Evolutionary conservation across 768 basidiomycete genomes (phyloP), one percentile per base, ranked within the genome.

Genomic region (Pseudohyphozyma bogoriensis): DNA sequence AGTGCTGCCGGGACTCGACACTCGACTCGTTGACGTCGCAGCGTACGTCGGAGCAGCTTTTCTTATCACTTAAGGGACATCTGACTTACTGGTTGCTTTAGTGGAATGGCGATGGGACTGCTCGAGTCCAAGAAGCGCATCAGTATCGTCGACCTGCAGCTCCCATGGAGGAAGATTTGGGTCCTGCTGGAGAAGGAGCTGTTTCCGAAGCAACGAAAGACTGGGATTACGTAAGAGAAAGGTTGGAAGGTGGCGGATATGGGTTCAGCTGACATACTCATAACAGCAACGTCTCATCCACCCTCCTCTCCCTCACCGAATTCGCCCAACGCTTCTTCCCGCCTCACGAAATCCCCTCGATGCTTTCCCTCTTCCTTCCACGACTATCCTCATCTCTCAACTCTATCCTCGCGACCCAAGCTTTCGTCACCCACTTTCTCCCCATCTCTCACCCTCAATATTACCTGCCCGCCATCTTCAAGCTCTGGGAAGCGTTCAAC

Each of bases 341-440:
- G 68, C 89, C 89, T 22, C 82, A 85, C 44, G 85, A 87, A 36
- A 84, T 84, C 55, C 82, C 85, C 65, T 85, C 87, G 68, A 92
- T 95, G 88, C 81, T 95, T 33, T 78, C 84, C n/a, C 83, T 80
- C 0, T 89, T 92, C 71, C 75, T 95, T 13, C 89, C 89, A 7
- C 76, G 79, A 55, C 77, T 92, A 36, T 85, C 85, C 35, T 84
- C 82, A 28, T 79, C 79, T 57, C 74, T 89, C 66, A 83, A 87
- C 74, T 85, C 86, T 62, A 72, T 71, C 60, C 56, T 92, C 45
- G 82, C 87, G 16, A 83, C 86, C 6, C 87, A 92, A 73, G 87
- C 86, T 69, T 89, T 87, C 74, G 77, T 91, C 69, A 79, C 85
- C 66, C 86, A 86, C 37, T 92, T 91, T 75, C 79, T 93, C 51